phyloP scores from a whole-genome alignment of 352 stramenopile genomes.

The Phytophthora aleatoria region DNA sequence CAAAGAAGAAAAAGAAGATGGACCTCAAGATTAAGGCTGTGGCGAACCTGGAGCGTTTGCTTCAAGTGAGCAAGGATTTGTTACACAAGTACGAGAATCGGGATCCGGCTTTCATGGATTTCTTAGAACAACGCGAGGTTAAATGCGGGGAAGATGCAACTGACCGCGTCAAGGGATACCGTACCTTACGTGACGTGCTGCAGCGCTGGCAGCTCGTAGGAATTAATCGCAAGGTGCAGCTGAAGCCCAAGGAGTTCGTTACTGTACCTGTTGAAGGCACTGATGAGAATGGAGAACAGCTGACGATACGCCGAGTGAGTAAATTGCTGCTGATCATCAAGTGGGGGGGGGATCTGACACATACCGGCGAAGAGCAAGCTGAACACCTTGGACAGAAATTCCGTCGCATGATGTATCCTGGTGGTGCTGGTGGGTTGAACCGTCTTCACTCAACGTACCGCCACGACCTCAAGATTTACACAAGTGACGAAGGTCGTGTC shows the following conservation, averaged over 20 bases:
- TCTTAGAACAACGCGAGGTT: conserved; percentile 65
- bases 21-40: conserved; percentile 91
- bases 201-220: conserved; percentile 96
- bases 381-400: conserved; percentile 94
- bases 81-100: conserved; percentile 69
- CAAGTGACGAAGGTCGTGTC: conserved; percentile 98
- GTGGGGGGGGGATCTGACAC: conserved; percentile 99
- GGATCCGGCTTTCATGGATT: conserved; percentile 63
- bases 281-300: conserved; percentile 38
- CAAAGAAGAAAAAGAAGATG: conserved; percentile 66
- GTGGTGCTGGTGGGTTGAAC: conserved; percentile 95
- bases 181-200: conserved; percentile 94
- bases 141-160: conserved; percentile 65
- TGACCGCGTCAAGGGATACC: conserved; percentile 83
- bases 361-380: conserved; percentile 96
- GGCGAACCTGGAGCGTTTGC: conserved; percentile 73
- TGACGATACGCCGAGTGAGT: conserved; percentile 40
- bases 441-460: conserved; percentile 99
- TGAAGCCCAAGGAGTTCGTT: conserved; percentile 79
- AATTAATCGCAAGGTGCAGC: conserved; percentile 99
- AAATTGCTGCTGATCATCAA: conserved; percentile 99
- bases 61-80: conserved; percentile 79
- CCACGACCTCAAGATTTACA: conserved; percentile 99
- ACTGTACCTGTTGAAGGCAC: conserved; percentile 29
- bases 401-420: conserved; percentile 90